Evolutionary conservation across 2,329 filamentous ascomycete species (phyloP), one percentile per base, ranked within the genome.

Genomic region (Blumeriella jaapii): DNA sequence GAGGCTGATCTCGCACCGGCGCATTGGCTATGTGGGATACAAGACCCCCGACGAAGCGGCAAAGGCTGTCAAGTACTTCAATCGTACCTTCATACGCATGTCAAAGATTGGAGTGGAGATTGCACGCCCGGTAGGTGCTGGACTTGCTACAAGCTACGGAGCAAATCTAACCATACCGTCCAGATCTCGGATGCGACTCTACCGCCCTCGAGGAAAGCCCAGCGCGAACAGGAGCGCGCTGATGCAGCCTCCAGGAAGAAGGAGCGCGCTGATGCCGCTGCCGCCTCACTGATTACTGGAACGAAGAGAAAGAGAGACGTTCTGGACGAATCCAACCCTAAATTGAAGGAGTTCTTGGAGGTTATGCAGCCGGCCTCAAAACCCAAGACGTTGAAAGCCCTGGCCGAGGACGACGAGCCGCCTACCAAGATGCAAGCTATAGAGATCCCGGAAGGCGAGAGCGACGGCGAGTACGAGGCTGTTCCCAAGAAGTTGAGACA

Each of bases 1-100:
- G 52, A 93, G 93, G 69, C 73, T 95, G 56, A 83, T 96, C 55
- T 74, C 84, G 5, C 78, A 86, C 54, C 76, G 91, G 52, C 75
- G 87, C 49, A 95, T 98, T 60, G 91, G 87, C 50, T 98, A 94
- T 68, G 76, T 98, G 41, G 91, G 91, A 44, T 96, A 89, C 68
- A 87, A 83, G 62, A 82, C 74, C 33, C 65, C 81, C 10, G 75
- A 89, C 43, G 80, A 84, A 56, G 91, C 91, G 38, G 67, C 73
- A 38, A 74, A 78, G 54, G 89, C 91, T 28, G 82, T 93, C 57
- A 87, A 83, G 60, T 93, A 94, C 65, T 95, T 95, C 68, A 87
- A 98, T 67, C 84, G 75, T 57, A 80, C 87, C 45, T 98, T 86
- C 61, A 85, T 98, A 52, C 84, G 86, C 51, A 91, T 95, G 82